These are phyloP conservation scores for Artomyces pyxidatus DNA, from an alignment of 768 basidiomycete species.

Conservation along the genomic window DNA sequence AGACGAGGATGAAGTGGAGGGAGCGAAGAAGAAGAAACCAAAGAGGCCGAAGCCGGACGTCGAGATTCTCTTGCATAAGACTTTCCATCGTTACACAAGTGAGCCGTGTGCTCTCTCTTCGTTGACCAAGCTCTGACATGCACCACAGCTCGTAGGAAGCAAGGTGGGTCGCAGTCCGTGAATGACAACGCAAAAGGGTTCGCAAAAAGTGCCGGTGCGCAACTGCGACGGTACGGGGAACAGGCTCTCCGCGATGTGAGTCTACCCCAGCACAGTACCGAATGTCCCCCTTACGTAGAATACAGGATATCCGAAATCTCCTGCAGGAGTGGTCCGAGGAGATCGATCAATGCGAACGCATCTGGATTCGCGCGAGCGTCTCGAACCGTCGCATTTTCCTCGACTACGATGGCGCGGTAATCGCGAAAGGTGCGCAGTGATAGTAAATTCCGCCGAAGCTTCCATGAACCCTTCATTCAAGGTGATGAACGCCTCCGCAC, in stretches of 20 bases:
- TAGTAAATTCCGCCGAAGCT: not conserved
- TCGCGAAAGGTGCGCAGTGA: constrained; percentile 45
- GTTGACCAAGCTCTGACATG: not conserved
- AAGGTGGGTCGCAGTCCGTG: constrained; percentile 88
- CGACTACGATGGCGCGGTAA: constrained; percentile 75
- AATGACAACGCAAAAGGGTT: constrained; percentile 92
- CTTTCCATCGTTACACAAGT: constrained; percentile 99
- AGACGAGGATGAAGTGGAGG: constrained; percentile 29
- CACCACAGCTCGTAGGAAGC: constrained; percentile 80
- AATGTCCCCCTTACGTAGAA: not conserved
- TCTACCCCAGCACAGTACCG: not conserved
- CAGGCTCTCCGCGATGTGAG: constrained; percentile 82
- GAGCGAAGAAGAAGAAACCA: constrained; percentile 29
- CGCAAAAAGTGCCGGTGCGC: constrained; percentile 91
- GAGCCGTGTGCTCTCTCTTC: constrained; percentile 27
- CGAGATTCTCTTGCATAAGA: constrained; percentile 84
- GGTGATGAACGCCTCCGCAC: constrained; percentile 74
- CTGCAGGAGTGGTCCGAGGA: constrained; percentile 85
- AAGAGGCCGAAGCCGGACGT: constrained; percentile 68
- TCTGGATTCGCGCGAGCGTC: constrained; percentile 86
- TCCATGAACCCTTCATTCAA: constrained; percentile 11
- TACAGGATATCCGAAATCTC: constrained; percentile 80
- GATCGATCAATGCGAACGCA: constrained; percentile 74
- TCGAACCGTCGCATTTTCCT: constrained; percentile 85
- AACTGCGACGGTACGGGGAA: constrained; percentile 91